Conservation (phyloP, 805 yeast genomes). For the Yamadazyma sp. region DNA sequence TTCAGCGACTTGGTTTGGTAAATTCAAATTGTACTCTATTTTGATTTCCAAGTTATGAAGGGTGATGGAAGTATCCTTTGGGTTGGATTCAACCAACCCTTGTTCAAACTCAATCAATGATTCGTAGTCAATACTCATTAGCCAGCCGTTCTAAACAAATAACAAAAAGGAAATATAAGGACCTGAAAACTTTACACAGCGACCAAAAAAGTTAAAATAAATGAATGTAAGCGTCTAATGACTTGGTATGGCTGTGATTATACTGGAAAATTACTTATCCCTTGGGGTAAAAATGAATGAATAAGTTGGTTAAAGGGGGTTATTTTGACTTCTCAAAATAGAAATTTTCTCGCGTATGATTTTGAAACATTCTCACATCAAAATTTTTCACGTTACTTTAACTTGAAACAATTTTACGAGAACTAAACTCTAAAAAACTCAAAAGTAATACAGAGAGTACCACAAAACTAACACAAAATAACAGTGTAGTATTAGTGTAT, state of each 20-base stretch:
- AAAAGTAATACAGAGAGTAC: no score
- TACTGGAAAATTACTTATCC: no score
- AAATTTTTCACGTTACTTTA: not conserved
- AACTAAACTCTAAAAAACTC: no score
- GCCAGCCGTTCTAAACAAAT: no score
- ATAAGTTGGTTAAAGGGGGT: not conserved
- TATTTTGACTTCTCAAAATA: conserved; percentile 3
- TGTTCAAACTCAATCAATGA: conserved; percentile 30
- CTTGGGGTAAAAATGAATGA: not conserved
- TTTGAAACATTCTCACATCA: conserved; percentile 3
- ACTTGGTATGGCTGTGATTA: no score
- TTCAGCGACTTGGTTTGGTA: conserved; percentile 7
- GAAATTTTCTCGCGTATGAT: conserved; percentile 1
- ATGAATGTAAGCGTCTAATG: no score
- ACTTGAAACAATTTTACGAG: no score
- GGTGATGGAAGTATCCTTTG: conserved; percentile 17
- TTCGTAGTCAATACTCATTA: conserved; percentile 3
- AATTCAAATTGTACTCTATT: conserved; percentile 21
- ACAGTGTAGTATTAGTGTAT: not conserved
- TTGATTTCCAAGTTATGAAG: conserved; percentile 24
- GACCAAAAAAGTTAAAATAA: no score
- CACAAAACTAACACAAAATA: not conserved
- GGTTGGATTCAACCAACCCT: conserved; percentile 20
- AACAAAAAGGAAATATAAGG: no score
- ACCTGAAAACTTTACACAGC: no score